Percentiles rank a stretch among this genome's conserved stretches.
These are phyloP conservation scores for Betula pendula DNA, from an alignment of 306 rosid genomes.

Conservation along the genomic window DNA sequence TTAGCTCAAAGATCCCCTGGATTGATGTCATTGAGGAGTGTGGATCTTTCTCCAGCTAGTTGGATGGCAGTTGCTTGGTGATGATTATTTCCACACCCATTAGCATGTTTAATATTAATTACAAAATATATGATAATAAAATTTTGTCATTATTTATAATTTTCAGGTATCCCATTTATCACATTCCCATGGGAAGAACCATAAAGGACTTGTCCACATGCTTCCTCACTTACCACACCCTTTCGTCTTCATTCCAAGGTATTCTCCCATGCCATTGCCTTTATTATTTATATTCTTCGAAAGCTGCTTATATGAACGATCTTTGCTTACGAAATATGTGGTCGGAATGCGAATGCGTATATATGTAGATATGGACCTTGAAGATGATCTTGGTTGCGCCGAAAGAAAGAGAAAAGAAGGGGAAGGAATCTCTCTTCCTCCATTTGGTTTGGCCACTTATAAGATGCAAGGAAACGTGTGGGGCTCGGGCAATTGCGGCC, in stretches of 20 bases:
- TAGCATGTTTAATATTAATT: background rate
- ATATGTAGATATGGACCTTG: constrained; percentile 68
- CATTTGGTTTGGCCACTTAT: constrained; percentile 93
- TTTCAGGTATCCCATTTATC: constrained; percentile 97
- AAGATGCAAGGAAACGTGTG: constrained; percentile 90
- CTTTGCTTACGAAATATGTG: constrained; percentile 4
- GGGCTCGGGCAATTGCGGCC: constrained; percentile 72
- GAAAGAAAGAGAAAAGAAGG: constrained; percentile 59
- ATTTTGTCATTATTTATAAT: background rate
- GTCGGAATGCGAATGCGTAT: background rate
- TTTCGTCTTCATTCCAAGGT: constrained; percentile 98
- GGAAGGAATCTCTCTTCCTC: constrained; percentile 58
- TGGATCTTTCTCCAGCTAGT: constrained; percentile 97
- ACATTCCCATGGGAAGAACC: constrained; percentile 96
- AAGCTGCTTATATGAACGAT: background rate
- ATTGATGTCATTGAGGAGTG: constrained; percentile 85
- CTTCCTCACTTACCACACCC: constrained; percentile 94
- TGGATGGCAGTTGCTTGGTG: constrained; percentile 99
- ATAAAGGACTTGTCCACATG: constrained; percentile 87
- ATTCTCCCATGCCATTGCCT: background rate
- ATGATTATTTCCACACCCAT: background rate
- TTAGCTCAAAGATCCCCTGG: constrained; percentile 83
- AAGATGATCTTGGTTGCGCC: constrained; percentile 49
- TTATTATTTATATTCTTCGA: background rate
- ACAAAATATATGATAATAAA: background rate